Evolutionary conservation across 2,329 filamentous ascomycete species (phyloP).

Genomic region (Claviceps sp.): DNA sequence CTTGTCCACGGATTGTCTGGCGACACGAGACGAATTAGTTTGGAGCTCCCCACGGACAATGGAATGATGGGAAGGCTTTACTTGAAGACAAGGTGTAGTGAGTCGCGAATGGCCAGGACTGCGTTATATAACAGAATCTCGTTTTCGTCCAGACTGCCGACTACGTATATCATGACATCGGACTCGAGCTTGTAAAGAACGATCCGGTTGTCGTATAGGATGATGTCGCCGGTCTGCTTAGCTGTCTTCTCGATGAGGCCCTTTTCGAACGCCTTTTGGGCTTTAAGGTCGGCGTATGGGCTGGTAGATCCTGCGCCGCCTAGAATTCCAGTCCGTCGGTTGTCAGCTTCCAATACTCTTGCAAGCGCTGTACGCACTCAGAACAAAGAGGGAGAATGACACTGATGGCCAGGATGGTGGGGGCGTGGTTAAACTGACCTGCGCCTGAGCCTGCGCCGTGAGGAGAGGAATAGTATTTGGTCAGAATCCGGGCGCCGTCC

Average conservation of each 20-base stretch:
- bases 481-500: conserved; percentile 81
- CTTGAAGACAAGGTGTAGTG: conserved; percentile 86
- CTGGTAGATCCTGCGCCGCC: conserved; percentile 40
- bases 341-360: not conserved
- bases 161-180: conserved; percentile 91
- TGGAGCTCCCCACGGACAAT: not conserved
- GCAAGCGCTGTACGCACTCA: not conserved
- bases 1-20: conserved; percentile 89
- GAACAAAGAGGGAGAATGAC: not conserved
- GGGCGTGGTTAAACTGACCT: conserved; percentile 8
- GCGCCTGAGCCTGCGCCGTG: conserved; percentile 33
- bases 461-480: conserved; percentile 74
- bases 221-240: conserved; percentile 91
- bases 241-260: conserved; percentile 89
- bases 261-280: conserved; percentile 95
- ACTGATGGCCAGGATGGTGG: not conserved
- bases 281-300: conserved; percentile 78
- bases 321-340: conserved; percentile 2
- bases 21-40: conserved; percentile 4
- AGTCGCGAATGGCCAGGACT: conserved; percentile 79
- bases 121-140: conserved; percentile 95
- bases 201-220: conserved; percentile 92
- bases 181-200: conserved; percentile 97
- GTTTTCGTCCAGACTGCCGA: conserved; percentile 86
- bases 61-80: conserved; percentile 28